Evolutionary conservation across 2,329 filamentous ascomycete species (phyloP).

Genomic region (Penicillium sp.): DNA sequence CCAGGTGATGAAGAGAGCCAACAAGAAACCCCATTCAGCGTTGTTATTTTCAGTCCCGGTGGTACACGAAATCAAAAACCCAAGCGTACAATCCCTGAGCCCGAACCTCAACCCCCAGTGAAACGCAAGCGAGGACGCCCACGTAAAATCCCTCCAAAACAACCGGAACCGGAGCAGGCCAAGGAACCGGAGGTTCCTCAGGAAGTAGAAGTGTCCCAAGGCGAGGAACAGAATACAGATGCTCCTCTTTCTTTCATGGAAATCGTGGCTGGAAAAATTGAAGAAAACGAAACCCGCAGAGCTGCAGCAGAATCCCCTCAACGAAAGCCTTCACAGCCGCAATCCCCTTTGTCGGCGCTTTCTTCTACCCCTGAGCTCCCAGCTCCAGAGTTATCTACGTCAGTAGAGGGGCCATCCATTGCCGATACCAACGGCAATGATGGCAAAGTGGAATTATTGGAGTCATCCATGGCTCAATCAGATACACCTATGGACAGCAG

Average conservation of each 20-base stretch:
- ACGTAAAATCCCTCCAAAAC: neutral
- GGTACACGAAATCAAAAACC: neutral
- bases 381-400: neutral
- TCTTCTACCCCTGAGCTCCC: neutral
- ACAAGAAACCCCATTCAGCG: slow-evolving; percentile 4
- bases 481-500: neutral
- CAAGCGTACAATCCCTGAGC: slow-evolving; percentile 13
- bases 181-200: neutral
- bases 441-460: neutral
- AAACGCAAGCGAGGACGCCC: slow-evolving; percentile 17
- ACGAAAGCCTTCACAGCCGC: neutral
- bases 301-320: neutral
- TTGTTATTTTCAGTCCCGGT: slow-evolving; percentile 13
- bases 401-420: neutral
- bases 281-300: neutral
- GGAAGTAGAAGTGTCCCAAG: neutral
- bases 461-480: neutral
- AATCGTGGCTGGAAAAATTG: neutral
- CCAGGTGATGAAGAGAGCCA: neutral
- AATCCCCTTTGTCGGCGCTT: neutral
- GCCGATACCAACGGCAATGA: neutral
- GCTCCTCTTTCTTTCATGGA: neutral
- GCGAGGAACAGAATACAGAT: neutral
- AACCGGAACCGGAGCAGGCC: neutral
- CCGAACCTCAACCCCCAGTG: slow-evolving; percentile 12